A percentile compares a stretch with the other conserved stretches of the same genome.
Conservation (phyloP, 805 yeast species). For the Metschnikowia aberdeeniae region DNA sequence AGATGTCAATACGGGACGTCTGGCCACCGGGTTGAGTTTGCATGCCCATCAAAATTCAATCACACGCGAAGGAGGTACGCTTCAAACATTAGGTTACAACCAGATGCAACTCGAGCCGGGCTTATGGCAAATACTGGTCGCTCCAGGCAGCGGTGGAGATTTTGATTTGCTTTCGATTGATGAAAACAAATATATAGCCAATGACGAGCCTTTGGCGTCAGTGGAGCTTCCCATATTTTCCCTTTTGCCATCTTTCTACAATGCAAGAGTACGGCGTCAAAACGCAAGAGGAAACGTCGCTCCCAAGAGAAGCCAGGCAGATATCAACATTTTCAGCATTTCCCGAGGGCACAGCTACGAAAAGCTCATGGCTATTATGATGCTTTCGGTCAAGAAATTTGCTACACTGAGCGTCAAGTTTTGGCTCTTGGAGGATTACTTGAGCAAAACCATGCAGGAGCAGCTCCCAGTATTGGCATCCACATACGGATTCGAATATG, state of each 20-base stretch:
- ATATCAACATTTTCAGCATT: slow-evolving; percentile 73
- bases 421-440: slow-evolving; percentile 81
- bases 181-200: slow-evolving; percentile 37
- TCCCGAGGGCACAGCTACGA: slow-evolving; percentile 83
- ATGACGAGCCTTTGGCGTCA: slow-evolving; percentile 19
- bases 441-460: slow-evolving; percentile 64
- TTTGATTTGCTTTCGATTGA: slow-evolving; percentile 36
- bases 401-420: slow-evolving; percentile 60
- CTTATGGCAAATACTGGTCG: slow-evolving; percentile 50
- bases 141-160: slow-evolving; percentile 27
- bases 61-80: slow-evolving; percentile 58
- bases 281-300: slow-evolving; percentile 6
- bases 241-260: slow-evolving; percentile 43
- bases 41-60: slow-evolving; percentile 23
- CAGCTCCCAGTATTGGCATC: slow-evolving; percentile 58
- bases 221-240: slow-evolving; percentile 34
- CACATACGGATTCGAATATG: slow-evolving; percentile 62
- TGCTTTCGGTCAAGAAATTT: slow-evolving; percentile 65
- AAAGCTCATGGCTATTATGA: slow-evolving; percentile 72
- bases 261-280: slow-evolving; percentile 44
- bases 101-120: slow-evolving; percentile 79
- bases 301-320: slow-evolving; percentile 22
- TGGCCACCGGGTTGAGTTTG: slow-evolving; percentile 53
- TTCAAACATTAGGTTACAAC: slow-evolving; percentile 80
- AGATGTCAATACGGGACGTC: slow-evolving; percentile 33